Evolutionary conservation across 2,329 filamentous ascomycete species (phyloP).

Genomic region (Kalaharituber pfeilii): DNA sequence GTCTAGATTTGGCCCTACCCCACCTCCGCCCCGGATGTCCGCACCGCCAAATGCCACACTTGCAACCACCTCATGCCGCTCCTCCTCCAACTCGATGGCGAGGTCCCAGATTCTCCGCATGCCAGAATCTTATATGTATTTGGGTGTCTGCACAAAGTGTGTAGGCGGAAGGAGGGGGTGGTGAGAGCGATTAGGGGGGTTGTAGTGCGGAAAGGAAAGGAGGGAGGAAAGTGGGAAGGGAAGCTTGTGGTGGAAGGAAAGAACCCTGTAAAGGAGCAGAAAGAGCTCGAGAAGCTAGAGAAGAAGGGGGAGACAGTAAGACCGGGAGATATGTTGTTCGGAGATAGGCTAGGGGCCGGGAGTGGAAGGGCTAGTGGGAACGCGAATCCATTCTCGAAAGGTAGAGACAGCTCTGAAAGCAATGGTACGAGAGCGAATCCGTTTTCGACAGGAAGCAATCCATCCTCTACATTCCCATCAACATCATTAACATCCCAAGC

Average conservation of each 20-base stretch:
- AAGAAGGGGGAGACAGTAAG: conserved; percentile 18
- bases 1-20: conserved; percentile 65
- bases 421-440: conserved; percentile 38
- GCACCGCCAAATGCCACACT: conserved; percentile 66
- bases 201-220: conserved; percentile 22
- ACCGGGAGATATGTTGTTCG: conserved; percentile 18
- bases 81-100: conserved; percentile 77
- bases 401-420: conserved; percentile 24
- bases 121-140: conserved; percentile 80
- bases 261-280: conserved; percentile 11
- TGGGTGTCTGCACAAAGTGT: conserved; percentile 45
- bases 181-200: conserved; percentile 40
- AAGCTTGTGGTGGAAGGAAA: conserved; percentile 17
- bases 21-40: conserved; percentile 51
- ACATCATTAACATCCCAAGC: conserved; percentile 15
- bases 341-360: conserved; percentile 11
- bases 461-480: conserved; percentile 34
- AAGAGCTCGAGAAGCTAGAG: conserved; percentile 1
- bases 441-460: conserved; percentile 40
- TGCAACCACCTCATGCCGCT: conserved; percentile 73
- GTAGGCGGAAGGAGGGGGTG: conserved; percentile 66
- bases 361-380: conserved; percentile 14
- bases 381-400: conserved; percentile 46
- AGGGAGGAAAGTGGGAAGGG: conserved; percentile 14
- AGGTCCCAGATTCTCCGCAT: conserved; percentile 64